Evolutionary conservation across 176 grass and related monocot genomes (phyloP).

Genomic region (Tillandsia fasciculata): DNA sequence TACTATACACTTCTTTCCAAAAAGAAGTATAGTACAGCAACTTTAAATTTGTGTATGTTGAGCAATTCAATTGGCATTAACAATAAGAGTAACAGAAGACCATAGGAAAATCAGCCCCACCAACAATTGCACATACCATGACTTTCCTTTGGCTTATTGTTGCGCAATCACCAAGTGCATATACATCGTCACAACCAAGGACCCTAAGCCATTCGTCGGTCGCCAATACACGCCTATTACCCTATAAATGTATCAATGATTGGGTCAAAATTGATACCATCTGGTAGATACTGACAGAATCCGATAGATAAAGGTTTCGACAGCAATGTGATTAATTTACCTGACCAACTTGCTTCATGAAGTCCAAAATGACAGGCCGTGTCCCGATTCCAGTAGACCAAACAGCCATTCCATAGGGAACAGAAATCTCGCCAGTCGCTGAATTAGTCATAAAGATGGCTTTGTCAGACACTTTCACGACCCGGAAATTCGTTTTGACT

Average conservation of each 20-base stretch:
- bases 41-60: not conserved
- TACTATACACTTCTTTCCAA: not conserved
- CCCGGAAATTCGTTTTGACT: constrained; percentile 60
- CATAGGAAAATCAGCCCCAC: too few species aligned
- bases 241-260: constrained; percentile 29
- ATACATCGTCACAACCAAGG: constrained; percentile 41
- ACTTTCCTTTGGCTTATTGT: constrained; percentile 73
- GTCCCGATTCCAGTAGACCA: constrained; percentile 88
- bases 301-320: not conserved
- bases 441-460: constrained; percentile 55
- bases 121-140: constrained; percentile 40
- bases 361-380: constrained; percentile 59
- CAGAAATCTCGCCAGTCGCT: constrained; percentile 39
- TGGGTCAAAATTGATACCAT: not conserved
- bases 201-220: constrained; percentile 85
- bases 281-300: not conserved
- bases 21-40: not conserved
- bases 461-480: constrained; percentile 67
- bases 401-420: constrained; percentile 88
- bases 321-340: constrained; percentile 21
- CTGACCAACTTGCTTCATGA: constrained; percentile 88
- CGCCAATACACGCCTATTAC: constrained; percentile 40
- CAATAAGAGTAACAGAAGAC: too few species aligned
- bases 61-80: too few species aligned
- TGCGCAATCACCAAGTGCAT: constrained; percentile 70